A percentile compares a stretch with the other conserved stretches of the same genome.
These are phyloP conservation scores for Sinapis alba DNA, from an alignment of 441 rosid species.

Conservation along the genomic window DNA sequence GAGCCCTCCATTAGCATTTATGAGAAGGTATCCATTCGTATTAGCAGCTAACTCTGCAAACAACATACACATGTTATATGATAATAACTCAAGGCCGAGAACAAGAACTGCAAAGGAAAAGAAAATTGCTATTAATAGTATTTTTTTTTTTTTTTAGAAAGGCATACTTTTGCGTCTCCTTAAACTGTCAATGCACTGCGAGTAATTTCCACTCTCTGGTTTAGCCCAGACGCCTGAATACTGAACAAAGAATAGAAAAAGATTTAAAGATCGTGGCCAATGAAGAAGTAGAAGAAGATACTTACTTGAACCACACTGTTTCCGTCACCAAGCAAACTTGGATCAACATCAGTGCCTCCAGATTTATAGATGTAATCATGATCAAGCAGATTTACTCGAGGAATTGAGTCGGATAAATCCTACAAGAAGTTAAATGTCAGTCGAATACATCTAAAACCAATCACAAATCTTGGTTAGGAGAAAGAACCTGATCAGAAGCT, in stretches of 20 bases:
- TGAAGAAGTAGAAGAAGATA: background rate
- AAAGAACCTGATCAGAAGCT: conserved; percentile 54
- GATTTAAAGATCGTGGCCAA: background rate
- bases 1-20: conserved; percentile 97
- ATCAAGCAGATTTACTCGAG: conserved; percentile 38
- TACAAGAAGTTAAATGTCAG: conserved; percentile 8
- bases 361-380: conserved; percentile 43
- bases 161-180: conserved; percentile 64
- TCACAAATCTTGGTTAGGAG: no score
- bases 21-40: conserved; percentile 84
- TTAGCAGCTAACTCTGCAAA: conserved; percentile 65
- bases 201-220: conserved; percentile 76
- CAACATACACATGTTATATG: background rate
- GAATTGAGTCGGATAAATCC: conserved; percentile 51
- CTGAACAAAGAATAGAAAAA: conserved; percentile 48
- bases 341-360: conserved; percentile 52
- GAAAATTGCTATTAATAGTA: background rate
- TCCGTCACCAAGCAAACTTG: conserved; percentile 40
- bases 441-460: background rate
- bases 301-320: conserved; percentile 55
- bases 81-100: conserved; percentile 15
- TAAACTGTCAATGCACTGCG: conserved; percentile 64
- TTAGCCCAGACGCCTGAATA: conserved; percentile 75
- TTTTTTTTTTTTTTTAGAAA: background rate
- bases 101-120: background rate